phyloP scores from a whole-genome alignment of 257 asterid genomes.

The Mentha longifolia region DNA sequence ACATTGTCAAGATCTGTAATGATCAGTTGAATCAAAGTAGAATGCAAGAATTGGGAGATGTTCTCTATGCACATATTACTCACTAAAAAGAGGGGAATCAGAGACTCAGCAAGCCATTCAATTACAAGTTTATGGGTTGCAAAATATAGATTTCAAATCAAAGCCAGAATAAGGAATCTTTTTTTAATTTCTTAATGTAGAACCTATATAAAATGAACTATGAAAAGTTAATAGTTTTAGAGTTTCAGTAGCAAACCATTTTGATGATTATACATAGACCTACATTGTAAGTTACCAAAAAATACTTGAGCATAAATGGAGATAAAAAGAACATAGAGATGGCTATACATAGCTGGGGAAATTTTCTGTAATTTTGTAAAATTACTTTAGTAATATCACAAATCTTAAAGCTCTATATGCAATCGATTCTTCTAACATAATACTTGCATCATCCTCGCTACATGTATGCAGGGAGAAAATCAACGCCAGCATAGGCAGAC shows the following conservation, averaged over 20 bases:
- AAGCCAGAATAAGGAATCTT: not conserved
- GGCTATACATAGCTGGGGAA: slow-evolving; percentile 14
- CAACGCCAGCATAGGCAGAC: slow-evolving; percentile 5
- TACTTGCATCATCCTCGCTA: slow-evolving; percentile 1
- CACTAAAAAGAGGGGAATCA: slow-evolving; percentile 1
- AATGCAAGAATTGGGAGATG: not conserved
- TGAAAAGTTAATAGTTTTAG: not conserved
- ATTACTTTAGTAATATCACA: not conserved
- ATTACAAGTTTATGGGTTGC: not conserved
- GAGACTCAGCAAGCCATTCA: slow-evolving; percentile 14
- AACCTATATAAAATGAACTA: not conserved
- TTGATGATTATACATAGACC: not conserved
- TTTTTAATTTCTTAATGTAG: not conserved
- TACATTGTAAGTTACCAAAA: not conserved
- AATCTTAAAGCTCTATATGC: not conserved
- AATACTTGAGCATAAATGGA: slow-evolving; percentile 4
- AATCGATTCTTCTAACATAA: not conserved
- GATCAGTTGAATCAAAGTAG: slow-evolving; percentile 14
- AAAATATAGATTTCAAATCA: not conserved
- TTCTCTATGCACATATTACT: slow-evolving; percentile 6
- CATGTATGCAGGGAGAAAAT: not conserved
- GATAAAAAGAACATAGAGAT: not conserved
- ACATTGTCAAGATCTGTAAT: not conserved
- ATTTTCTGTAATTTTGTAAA: slow-evolving; percentile 12
- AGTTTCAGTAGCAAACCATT: not conserved